These are phyloP conservation scores for Phalaenopsis equestris DNA, from an alignment of 106 monocot genomes.

Conservation along the genomic window DNA sequence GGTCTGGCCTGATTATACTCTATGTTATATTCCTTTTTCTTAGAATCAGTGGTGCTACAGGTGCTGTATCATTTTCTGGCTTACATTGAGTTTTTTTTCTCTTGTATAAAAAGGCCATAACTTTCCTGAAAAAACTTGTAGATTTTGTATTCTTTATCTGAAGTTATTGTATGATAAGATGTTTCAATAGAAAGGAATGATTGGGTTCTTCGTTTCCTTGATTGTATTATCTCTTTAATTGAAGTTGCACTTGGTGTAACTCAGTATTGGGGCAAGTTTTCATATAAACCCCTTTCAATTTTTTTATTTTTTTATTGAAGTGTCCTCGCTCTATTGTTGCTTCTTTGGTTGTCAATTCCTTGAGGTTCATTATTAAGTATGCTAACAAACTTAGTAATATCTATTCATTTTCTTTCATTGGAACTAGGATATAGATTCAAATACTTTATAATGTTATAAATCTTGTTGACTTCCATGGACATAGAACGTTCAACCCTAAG, in stretches of 20 bases:
- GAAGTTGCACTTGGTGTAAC: neutral
- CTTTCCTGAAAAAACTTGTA: neutral
- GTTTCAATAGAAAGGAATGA: neutral
- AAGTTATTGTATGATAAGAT: neutral
- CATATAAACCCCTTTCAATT: neutral
- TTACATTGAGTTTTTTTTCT: slow-evolving; percentile 1
- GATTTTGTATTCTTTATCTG: neutral
- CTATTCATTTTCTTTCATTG: neutral
- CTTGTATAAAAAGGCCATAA: neutral
- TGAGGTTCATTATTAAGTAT: neutral
- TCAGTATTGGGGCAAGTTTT: neutral
- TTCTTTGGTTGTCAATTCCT: neutral
- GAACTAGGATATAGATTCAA: neutral
- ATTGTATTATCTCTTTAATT: neutral
- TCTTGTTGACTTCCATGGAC: no score
- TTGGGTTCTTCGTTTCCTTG: neutral
- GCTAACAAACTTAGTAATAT: neutral
- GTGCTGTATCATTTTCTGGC: slow-evolving; percentile 34
- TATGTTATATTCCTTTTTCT: slow-evolving; percentile 57
- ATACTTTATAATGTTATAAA: neutral
- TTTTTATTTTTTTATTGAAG: neutral
- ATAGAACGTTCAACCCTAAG: no score
- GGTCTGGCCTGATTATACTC: slow-evolving; percentile 53
- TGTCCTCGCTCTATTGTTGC: neutral
- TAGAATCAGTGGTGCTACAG: slow-evolving; percentile 41